A percentile compares a stretch with the other conserved stretches of the same genome.
These are phyloP conservation scores for Poa pratensis DNA, from an alignment of 176 grass and related monocot species.

Conservation along the genomic window DNA sequence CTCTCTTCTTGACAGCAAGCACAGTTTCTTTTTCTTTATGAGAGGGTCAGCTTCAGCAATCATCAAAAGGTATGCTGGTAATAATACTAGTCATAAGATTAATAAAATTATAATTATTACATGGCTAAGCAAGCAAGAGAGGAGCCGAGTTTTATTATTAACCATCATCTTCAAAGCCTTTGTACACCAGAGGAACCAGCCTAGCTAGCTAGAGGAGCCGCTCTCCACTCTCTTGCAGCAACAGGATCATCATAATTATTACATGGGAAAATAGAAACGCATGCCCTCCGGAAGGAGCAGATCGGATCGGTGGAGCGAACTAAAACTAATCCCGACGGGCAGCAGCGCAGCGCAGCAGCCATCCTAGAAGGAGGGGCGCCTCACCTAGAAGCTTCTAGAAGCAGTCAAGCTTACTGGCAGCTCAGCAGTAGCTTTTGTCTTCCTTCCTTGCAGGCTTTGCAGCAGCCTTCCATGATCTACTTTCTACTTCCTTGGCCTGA, in stretches of 20 bases:
- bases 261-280: constrained; percentile 43
- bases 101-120: not conserved
- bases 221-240: constrained; percentile 46
- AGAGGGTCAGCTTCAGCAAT: not conserved
- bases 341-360: not conserved
- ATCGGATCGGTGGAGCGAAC: constrained; percentile 31
- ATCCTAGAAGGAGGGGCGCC: not conserved
- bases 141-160: constrained; percentile 58
- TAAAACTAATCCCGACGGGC: constrained; percentile 52
- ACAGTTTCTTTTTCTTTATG: not conserved
- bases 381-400: constrained; percentile 48
- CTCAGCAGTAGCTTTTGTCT: not conserved
- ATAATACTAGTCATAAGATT: not conserved
- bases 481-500: constrained; percentile 60
- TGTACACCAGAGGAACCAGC: constrained; percentile 50
- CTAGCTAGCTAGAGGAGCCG: constrained; percentile 24
- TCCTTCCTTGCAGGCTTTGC: not conserved
- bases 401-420: constrained; percentile 24
- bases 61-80: not conserved
- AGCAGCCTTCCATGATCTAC: not conserved
- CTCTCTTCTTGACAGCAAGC: no score
- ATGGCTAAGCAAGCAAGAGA: constrained; percentile 33
- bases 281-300: constrained; percentile 6
- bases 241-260: constrained; percentile 47
- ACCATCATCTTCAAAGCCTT: constrained; percentile 50